Conservation (phyloP, 768 basidiomycete genomes). For the Lactifluus subvellereus region DNA sequence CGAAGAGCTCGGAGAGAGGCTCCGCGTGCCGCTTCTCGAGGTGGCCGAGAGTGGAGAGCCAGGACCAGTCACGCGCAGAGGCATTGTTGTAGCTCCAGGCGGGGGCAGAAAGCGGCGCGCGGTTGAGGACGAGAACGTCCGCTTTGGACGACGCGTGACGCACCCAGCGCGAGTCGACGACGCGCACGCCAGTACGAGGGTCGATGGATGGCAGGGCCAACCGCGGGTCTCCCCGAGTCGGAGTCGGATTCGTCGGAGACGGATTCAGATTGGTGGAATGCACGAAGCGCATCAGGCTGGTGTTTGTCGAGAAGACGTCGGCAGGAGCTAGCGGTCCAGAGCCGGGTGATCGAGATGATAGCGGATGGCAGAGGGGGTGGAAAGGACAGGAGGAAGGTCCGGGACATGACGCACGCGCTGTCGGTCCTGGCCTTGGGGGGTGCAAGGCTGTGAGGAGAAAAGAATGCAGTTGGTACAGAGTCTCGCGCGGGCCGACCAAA, state of each 20-base stretch:
- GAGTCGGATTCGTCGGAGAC: neutral
- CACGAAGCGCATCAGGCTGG: constrained; percentile 15
- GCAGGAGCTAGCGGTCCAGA: neutral
- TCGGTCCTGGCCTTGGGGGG: neutral
- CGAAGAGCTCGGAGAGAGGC: constrained; percentile 6
- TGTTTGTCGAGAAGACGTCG: constrained; percentile 2
- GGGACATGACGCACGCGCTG: neutral
- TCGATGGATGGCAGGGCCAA: constrained; percentile 9
- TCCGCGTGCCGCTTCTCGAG: constrained; percentile 8
- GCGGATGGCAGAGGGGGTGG: constrained; percentile 14
- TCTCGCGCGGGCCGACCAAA: constrained; percentile 12
- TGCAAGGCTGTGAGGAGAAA: constrained; percentile 5
- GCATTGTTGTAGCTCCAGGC: constrained; percentile 20
- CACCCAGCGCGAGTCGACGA: constrained; percentile 13
- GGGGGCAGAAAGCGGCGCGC: constrained; percentile 17
- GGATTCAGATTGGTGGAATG: constrained; percentile 10
- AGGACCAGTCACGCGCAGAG: constrained; percentile 1
- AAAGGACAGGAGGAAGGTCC: constrained; percentile 10
- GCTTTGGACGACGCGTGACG: constrained; percentile 4
- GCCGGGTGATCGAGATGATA: neutral
- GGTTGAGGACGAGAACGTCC: constrained; percentile 11
- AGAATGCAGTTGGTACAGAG: constrained; percentile 14
- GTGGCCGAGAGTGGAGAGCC: constrained; percentile 9
- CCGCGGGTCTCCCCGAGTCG: neutral
- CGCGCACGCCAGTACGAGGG: constrained; percentile 18